Conservation (phyloP, 1,284 basidiomycete genomes). For the Trametes hirsuta region DNA sequence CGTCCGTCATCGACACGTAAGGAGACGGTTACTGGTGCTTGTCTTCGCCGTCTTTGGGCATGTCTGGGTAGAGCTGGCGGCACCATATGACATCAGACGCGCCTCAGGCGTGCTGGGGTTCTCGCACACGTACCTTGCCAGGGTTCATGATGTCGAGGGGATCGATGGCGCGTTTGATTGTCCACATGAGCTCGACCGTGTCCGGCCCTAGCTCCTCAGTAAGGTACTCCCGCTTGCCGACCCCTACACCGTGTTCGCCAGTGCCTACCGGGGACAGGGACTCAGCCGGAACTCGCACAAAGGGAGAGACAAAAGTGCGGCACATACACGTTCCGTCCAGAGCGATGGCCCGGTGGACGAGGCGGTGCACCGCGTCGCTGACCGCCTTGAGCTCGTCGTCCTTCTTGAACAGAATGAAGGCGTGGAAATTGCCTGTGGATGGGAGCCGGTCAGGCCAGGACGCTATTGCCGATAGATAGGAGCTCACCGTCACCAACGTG, state of each 20-base stretch:
- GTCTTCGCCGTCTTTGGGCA: not conserved
- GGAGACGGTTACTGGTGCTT: not conserved
- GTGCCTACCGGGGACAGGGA: conserved; percentile 32
- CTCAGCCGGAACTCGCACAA: conserved; percentile 10
- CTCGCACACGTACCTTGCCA: conserved; percentile 57
- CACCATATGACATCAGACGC: not conserved
- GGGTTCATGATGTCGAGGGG: conserved; percentile 82
- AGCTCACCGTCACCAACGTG: conserved; percentile 82
- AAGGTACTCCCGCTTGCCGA: conserved; percentile 79
- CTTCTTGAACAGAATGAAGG: conserved; percentile 65
- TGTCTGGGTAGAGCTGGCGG: conserved; percentile 26
- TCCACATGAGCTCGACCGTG: conserved; percentile 82
- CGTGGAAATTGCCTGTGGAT: conserved; percentile 62
- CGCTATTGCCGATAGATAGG: conserved; percentile 2
- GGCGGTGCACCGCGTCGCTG: conserved; percentile 64
- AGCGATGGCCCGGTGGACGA: conserved; percentile 66
- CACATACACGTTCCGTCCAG: conserved; percentile 75
- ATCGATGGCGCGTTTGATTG: conserved; percentile 76
- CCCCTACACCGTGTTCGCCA: conserved; percentile 74
- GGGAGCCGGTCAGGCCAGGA: conserved; percentile 3
- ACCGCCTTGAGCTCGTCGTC: conserved; percentile 62
- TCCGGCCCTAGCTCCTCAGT: conserved; percentile 74
- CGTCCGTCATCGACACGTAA: not conserved
- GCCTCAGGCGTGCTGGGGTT: not conserved
- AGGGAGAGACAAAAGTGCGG: no score